These are phyloP conservation scores for Leucaena leucocephala DNA, from an alignment of 306 rosid species.

Conservation along the genomic window DNA sequence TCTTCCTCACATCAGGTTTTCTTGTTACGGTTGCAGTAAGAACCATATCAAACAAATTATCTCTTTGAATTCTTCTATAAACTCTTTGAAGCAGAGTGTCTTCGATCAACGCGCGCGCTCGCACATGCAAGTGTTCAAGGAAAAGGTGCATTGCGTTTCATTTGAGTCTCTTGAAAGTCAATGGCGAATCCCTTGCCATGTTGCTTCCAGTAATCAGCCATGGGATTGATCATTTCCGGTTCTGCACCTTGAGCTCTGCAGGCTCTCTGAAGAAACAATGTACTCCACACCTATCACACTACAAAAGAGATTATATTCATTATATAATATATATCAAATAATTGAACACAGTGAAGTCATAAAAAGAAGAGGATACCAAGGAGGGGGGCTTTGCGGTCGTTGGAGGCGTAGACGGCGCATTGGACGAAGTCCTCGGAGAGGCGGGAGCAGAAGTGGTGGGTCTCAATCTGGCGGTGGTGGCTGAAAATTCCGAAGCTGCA, in stretches of 20 bases:
- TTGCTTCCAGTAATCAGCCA: constrained; percentile 81
- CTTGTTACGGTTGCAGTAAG: background rate
- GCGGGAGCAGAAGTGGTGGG: constrained; percentile 66
- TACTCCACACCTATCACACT: constrained; percentile 61
- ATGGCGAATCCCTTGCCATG: constrained; percentile 65
- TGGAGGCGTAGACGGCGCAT: constrained; percentile 81
- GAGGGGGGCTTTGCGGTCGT: constrained; percentile 53
- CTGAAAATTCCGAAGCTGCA: constrained; percentile 74
- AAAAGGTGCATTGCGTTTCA: constrained; percentile 59
- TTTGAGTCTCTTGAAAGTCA: constrained; percentile 50
- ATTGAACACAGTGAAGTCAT: no score
- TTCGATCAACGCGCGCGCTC: no score
- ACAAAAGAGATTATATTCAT: background rate
- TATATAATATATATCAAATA: no score
- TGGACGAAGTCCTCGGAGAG: constrained; percentile 65
- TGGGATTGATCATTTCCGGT: constrained; percentile 67
- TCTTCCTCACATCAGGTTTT: background rate
- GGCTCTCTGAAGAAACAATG: constrained; percentile 52
- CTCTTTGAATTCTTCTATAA: background rate
- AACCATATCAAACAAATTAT: background rate
- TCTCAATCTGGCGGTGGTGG: constrained; percentile 80
- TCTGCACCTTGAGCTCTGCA: constrained; percentile 55
- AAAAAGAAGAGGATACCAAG: constrained; percentile 39
- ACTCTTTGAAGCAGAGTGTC: background rate
- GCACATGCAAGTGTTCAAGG: constrained; percentile 37